Percentiles rank a stretch among this genome's conserved stretches.
phyloP scores from a whole-genome alignment of 805 yeast genomes.

The Wickerhamomyces chambardii region DNA sequence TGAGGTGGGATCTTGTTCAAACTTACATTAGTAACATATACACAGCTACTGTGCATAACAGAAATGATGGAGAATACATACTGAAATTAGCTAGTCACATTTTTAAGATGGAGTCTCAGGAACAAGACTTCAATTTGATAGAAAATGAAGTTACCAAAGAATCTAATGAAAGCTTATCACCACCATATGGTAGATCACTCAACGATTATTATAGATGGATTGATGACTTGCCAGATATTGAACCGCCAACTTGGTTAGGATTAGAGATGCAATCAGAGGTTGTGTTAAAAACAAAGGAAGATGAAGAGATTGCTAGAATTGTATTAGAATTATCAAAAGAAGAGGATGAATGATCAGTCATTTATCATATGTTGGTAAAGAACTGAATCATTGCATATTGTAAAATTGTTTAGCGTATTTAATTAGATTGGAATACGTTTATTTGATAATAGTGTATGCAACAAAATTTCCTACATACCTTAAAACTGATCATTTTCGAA shows the following conservation, averaged over 20 bases:
- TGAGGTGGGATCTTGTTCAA: too few relatives aligned
- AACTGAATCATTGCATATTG: too few relatives aligned
- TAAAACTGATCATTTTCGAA: too few relatives aligned
- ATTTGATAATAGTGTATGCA: too few relatives aligned
- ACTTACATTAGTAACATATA: too few relatives aligned
- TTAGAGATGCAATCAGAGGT: conserved; percentile 34
- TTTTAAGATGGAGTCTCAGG: conserved; percentile 32
- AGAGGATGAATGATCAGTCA: too few relatives aligned
- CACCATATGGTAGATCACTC: conserved; percentile 38
- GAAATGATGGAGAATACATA: conserved; percentile 29
- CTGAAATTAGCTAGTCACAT: conserved; percentile 23
- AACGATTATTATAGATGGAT: conserved; percentile 41
- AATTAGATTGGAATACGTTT: too few relatives aligned
- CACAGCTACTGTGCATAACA: too few relatives aligned
- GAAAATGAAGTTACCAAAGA: conserved; percentile 12
- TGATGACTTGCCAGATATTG: conserved; percentile 36
- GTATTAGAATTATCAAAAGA: neutral
- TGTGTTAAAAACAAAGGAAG: conserved; percentile 14
- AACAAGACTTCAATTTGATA: conserved; percentile 31
- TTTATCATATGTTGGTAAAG: too few relatives aligned
- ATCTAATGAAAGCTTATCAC: conserved; percentile 13
- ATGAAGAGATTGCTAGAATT: conserved; percentile 2
- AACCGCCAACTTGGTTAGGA: conserved; percentile 47
- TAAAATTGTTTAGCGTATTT: too few relatives aligned
- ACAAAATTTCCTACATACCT: too few relatives aligned